Conservation (phyloP, 2,329 filamentous ascomycete genomes). For the Fusarium sulawesiense region DNA sequence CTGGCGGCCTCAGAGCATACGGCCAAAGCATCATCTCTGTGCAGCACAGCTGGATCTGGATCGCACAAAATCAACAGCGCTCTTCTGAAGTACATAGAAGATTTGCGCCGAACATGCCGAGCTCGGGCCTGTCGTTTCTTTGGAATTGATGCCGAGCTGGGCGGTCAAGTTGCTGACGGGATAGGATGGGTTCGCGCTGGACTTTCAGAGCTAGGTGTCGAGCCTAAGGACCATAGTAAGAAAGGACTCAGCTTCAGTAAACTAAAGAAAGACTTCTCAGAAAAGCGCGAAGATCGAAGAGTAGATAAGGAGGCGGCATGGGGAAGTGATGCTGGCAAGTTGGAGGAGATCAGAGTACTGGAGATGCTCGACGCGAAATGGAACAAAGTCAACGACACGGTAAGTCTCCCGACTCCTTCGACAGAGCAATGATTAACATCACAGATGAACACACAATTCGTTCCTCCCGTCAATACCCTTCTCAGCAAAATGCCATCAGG, state of each 20-base stretch:
- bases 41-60: slow-evolving; percentile 54
- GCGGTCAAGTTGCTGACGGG: slow-evolving; percentile 82
- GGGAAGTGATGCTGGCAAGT: slow-evolving; percentile 84
- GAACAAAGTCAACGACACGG: slow-evolving; percentile 92
- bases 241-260: slow-evolving; percentile 69
- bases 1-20: slow-evolving; percentile 91
- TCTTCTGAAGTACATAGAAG: slow-evolving; percentile 78
- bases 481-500: slow-evolving; percentile 86
- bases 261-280: slow-evolving; percentile 78
- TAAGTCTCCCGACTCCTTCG: slow-evolving; percentile 55
- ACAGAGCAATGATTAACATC: slow-evolving; percentile 7
- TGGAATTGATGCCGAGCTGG: slow-evolving; percentile 86
- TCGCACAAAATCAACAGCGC: slow-evolving; percentile 70
- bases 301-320: slow-evolving; percentile 79
- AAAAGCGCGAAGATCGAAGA: slow-evolving; percentile 81
- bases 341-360: slow-evolving; percentile 86
- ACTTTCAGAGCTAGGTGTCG: slow-evolving; percentile 77
- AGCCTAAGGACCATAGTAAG: slow-evolving; percentile 60
- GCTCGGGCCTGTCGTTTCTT: slow-evolving; percentile 92
- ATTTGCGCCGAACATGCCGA: slow-evolving; percentile 78
- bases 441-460: slow-evolving; percentile 81
- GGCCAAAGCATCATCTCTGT: slow-evolving; percentile 71
- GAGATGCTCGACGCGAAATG: slow-evolving; percentile 91
- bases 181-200: slow-evolving; percentile 89
- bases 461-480: slow-evolving; percentile 78